Evolutionary conservation across 805 yeast genomes (phyloP).

Genomic region (Candida chauliodis): DNA sequence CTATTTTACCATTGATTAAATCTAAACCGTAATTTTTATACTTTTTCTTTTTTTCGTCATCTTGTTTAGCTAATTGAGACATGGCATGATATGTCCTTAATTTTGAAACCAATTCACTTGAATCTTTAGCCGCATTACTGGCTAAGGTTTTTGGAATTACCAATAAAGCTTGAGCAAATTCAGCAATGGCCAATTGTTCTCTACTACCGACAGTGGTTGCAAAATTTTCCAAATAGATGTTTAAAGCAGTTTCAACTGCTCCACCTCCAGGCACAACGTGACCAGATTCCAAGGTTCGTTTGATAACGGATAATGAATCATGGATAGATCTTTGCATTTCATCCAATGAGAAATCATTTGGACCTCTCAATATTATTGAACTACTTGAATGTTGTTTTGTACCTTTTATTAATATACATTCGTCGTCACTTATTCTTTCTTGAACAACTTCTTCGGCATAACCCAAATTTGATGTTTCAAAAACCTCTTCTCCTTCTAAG

Average conservation of each 20-base stretch:
- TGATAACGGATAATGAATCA: slow-evolving; percentile 91
- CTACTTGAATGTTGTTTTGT: slow-evolving; percentile 88
- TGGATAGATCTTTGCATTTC: slow-evolving; percentile 98
- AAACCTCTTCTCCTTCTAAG: slow-evolving; percentile 93
- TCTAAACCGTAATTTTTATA: slow-evolving; percentile 93
- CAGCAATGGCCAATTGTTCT: slow-evolving; percentile 97
- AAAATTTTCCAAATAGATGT: slow-evolving; percentile 91
- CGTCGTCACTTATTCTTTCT: slow-evolving; percentile 91
- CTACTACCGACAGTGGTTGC: slow-evolving; percentile 97
- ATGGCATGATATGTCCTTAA: slow-evolving; percentile 96
- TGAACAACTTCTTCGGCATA: slow-evolving; percentile 88
- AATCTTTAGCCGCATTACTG: slow-evolving; percentile 95
- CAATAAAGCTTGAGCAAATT: slow-evolving; percentile 86
- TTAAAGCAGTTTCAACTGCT: slow-evolving; percentile 95
- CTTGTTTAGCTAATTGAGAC: slow-evolving; percentile 77
- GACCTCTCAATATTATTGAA: slow-evolving; percentile 90
- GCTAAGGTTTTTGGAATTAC: slow-evolving; percentile 96
- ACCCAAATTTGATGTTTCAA: slow-evolving; percentile 82
- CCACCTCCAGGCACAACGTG: slow-evolving; percentile 98
- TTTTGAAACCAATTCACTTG: slow-evolving; percentile 91
- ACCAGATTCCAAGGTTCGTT: slow-evolving; percentile 93
- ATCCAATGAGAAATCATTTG: slow-evolving; percentile 91
- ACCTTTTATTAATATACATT: slow-evolving; percentile 88
- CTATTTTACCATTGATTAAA: slow-evolving; percentile 84
- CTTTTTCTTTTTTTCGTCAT: slow-evolving; percentile 79